A percentile compares a stretch with the other conserved stretches of the same genome.
Conservation (phyloP, 768 basidiomycete genomes). For the Podaxis sp. region DNA sequence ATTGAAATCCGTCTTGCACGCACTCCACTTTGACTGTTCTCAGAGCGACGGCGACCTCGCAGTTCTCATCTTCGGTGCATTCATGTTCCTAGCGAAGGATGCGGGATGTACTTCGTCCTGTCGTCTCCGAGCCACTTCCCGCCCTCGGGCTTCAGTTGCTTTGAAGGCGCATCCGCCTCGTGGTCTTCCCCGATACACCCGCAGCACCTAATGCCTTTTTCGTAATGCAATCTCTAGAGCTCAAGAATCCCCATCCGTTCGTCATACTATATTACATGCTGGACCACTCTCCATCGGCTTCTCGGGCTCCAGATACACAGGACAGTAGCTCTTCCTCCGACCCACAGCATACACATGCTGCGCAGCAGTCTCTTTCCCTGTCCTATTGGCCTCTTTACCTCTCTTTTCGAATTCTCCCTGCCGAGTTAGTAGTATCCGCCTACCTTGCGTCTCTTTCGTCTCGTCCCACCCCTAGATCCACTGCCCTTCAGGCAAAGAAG, state of each 20-base stretch:
- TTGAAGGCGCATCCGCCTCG: neutral
- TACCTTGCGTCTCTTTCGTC: neutral
- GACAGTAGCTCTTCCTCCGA: neutral
- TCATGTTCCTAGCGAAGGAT: conserved; percentile 12
- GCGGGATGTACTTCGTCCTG: neutral
- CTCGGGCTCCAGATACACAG: neutral
- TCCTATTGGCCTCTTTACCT: neutral
- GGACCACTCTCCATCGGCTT: neutral
- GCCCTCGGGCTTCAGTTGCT: too few relatives aligned
- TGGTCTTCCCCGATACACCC: conserved; percentile 14
- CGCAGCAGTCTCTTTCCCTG: neutral
- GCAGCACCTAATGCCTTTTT: conserved; percentile 5
- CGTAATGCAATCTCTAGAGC: conserved; percentile 1
- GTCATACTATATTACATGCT: conserved; percentile 1
- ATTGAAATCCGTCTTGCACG: conserved; percentile 12
- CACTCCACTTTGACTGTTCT: conserved; percentile 5
- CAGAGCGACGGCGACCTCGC: conserved; percentile 7
- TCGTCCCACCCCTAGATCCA: neutral
- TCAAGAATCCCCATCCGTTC: conserved; percentile 9
- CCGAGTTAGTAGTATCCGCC: neutral
- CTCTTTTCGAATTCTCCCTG: too few relatives aligned
- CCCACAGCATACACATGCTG: neutral
- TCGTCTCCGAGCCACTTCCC: neutral
- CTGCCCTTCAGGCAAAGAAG: neutral
- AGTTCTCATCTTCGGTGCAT: neutral